phyloP scores from a whole-genome alignment of 495 filamentous ascomycete species.

The Tuber magnatum region DNA sequence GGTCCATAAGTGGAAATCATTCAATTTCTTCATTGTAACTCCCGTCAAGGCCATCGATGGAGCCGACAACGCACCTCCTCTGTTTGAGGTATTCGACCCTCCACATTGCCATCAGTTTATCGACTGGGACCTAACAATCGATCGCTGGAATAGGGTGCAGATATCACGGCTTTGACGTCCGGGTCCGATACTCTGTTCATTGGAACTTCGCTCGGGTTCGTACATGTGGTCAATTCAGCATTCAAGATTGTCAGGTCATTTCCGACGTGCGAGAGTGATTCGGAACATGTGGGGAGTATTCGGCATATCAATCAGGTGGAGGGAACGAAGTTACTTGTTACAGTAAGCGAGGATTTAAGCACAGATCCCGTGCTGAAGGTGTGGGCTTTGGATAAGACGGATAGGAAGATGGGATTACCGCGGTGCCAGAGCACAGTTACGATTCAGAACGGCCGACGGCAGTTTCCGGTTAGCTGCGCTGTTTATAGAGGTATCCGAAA shows the following conservation, averaged over 20 bases:
- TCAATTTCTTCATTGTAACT: conserved; percentile 96
- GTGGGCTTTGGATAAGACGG: conserved; percentile 88
- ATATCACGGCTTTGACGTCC: conserved; percentile 63
- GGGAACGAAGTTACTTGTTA: conserved; percentile 77
- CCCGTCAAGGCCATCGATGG: conserved; percentile 74
- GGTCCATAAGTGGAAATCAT: conserved; percentile 84
- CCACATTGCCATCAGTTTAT: conserved; percentile 49
- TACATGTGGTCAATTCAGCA: conserved; percentile 74
- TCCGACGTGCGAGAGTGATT: conserved; percentile 63
- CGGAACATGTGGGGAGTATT: conserved; percentile 54
- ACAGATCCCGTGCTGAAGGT: conserved; percentile 87
- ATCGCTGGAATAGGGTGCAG: conserved; percentile 48
- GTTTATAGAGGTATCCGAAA: neutral
- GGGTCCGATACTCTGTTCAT: conserved; percentile 88
- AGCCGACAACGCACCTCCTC: conserved; percentile 49
- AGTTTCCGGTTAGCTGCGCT: conserved; percentile 64
- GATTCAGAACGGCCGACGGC: conserved; percentile 84
- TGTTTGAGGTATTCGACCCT: conserved; percentile 54
- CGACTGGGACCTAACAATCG: conserved; percentile 33
- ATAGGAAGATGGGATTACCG: conserved; percentile 86
- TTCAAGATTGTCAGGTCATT: conserved; percentile 86
- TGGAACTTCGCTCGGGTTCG: conserved; percentile 71
- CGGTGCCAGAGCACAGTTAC: conserved; percentile 75
- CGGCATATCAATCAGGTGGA: conserved; percentile 94
- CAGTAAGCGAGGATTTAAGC: conserved; percentile 76